Evolutionary conservation across 192 early-diverging fungal species (phyloP), one percentile per base, ranked within the genome.

Genomic region (Gryganskiella cystojenkinii): DNA sequence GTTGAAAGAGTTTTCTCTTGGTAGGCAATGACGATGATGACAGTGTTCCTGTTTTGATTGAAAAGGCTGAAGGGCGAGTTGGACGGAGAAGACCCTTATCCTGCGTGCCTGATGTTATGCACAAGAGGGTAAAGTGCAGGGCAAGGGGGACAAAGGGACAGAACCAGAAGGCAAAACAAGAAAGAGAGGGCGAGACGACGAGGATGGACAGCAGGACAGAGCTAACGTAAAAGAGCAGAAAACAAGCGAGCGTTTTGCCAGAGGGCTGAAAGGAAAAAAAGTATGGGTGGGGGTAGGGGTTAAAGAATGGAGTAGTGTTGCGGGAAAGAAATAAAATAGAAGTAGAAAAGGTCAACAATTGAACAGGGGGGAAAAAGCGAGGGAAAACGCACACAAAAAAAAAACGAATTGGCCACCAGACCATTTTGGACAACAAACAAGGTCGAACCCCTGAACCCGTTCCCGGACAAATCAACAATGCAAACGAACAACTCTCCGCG

Each of bases 181-280:
- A 49, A 49, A 50, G 27, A 33, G 59, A 61, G 59, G 45, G 43
- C n/a, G n/a, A n/a, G n/a, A n/a, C n/a, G n/a, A n/a, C n/a, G n/a
- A n/a, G n/a, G n/a, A n/a, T n/a, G n/a, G n/a, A n/a, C n/a, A n/a
- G n/a, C n/a, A n/a, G n/a, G n/a, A n/a, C n/a, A n/a, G n/a, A n/a
- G n/a, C n/a, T n/a, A n/a, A n/a, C n/a, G n/a, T n/a, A n/a, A n/a
- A n/a, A n/a, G n/a, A n/a, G n/a, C n/a, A n/a, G n/a, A n/a, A n/a
- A n/a, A n/a, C n/a, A n/a, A n/a, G n/a, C n/a, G n/a, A n/a, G n/a
- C n/a, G n/a, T n/a, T n/a, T n/a, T n/a, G 30, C 52, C 25, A 25
- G 27, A 28, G 5, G 52, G 52, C 30, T 28, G 54, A 37, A 15
- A 17, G n/a, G 54, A 35, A 22, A 30, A 53, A 56, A 56, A 56